phyloP scores from a whole-genome alignment of 768 basidiomycete species.

The Suillus ampliporus region DNA sequence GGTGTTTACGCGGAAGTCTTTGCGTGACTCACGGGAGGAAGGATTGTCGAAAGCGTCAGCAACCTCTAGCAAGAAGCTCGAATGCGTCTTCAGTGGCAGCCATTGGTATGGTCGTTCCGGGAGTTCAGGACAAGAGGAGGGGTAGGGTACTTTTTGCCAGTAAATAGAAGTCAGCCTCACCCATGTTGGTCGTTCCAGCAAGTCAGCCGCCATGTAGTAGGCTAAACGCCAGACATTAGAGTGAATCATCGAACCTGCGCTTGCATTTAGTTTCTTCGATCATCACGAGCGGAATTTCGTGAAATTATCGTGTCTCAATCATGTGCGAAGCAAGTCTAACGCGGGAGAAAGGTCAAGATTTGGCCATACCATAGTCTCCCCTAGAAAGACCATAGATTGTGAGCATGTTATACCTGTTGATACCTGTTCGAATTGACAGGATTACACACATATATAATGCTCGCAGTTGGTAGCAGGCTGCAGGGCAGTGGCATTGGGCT shows the following conservation, averaged over 20 bases:
- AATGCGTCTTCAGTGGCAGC: constrained; percentile 22
- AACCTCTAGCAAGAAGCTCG: constrained; percentile 30
- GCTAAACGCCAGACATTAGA: not conserved
- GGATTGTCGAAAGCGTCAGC: constrained; percentile 38
- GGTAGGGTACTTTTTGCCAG: not conserved
- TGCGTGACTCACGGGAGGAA: constrained; percentile 22
- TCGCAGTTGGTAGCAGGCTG: too few relatives aligned
- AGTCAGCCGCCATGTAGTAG: not conserved
- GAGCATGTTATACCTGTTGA: too few relatives aligned
- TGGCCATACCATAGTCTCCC: too few relatives aligned
- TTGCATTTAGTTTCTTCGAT: not conserved
- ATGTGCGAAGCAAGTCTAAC: too few relatives aligned
- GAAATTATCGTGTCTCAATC: too few relatives aligned
- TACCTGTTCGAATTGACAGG: too few relatives aligned
- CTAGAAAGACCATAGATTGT: too few relatives aligned
- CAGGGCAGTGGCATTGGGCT: too few relatives aligned
- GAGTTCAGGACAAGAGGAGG: not conserved
- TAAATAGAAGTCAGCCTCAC: not conserved
- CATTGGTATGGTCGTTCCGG: not conserved
- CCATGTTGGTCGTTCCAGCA: not conserved
- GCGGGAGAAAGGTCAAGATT: too few relatives aligned
- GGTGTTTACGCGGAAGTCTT: constrained; percentile 25
- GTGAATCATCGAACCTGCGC: not conserved
- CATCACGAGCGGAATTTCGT: not conserved
- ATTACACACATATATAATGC: too few relatives aligned